A percentile compares a stretch with the other conserved stretches of the same genome.
Conservation (phyloP, 192 early-diverging fungal genomes). For the Coemansia sp. region DNA sequence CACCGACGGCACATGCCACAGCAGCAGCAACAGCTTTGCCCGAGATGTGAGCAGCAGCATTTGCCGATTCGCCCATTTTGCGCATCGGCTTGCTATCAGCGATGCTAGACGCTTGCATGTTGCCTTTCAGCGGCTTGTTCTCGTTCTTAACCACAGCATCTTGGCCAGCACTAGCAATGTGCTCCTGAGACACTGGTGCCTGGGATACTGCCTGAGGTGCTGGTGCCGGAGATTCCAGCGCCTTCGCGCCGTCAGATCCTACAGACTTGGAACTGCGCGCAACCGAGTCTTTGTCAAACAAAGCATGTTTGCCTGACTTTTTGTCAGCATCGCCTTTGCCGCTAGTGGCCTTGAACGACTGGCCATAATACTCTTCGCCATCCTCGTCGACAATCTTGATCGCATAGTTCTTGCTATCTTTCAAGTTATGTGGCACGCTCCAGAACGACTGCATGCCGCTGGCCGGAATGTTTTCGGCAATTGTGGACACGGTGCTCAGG, state of each 20-base stretch:
- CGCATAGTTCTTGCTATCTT: conserved; percentile 49
- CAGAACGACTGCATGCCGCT: conserved; percentile 29
- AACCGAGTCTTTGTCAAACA: conserved; percentile 8
- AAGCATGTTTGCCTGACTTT: conserved; percentile 6
- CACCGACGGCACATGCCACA: conserved; percentile 19
- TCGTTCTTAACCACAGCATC: conserved; percentile 10
- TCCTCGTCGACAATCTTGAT: conserved; percentile 50
- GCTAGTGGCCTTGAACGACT: conserved; percentile 39
- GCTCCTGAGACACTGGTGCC: neutral
- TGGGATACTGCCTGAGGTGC: neutral
- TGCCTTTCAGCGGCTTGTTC: conserved; percentile 19
- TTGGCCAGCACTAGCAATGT: neutral
- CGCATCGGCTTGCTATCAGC: conserved; percentile 12
- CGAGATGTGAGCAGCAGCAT: conserved; percentile 9
- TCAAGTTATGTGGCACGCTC: conserved; percentile 45
- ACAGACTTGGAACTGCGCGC: neutral
- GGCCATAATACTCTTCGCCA: conserved; percentile 53
- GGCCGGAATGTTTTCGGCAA: conserved; percentile 50
- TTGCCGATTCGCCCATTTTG: conserved; percentile 11
- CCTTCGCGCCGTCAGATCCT: neutral
- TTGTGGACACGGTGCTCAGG: conserved; percentile 43
- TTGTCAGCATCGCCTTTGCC: conserved; percentile 25
- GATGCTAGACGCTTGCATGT: neutral
- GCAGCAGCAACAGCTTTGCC: conserved; percentile 5
- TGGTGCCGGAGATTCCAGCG: neutral